Conservation (phyloP, 306 rosid species). For the Lablab purpureus region DNA sequence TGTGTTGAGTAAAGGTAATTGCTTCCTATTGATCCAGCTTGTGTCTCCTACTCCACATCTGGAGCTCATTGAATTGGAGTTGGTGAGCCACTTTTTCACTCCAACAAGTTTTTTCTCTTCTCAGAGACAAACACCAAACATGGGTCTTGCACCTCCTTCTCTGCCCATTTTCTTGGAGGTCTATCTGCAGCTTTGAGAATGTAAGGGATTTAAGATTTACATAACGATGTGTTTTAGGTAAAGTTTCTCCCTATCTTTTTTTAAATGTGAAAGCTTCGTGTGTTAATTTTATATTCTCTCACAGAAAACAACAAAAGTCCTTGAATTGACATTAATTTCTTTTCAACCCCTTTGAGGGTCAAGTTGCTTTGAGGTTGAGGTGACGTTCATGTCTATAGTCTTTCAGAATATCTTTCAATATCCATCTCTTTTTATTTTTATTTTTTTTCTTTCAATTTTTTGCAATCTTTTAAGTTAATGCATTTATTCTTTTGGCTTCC, state of each 20-base stretch:
- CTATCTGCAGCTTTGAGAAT: conserved; percentile 42
- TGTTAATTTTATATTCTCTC: conserved; percentile 8
- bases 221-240: conserved; percentile 30
- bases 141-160: conserved; percentile 38
- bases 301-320: conserved; percentile 44
- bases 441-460: not conserved
- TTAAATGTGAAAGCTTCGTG: not conserved
- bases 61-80: conserved; percentile 31
- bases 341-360: conserved; percentile 38
- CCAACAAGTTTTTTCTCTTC: conserved; percentile 38
- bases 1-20: conserved; percentile 36
- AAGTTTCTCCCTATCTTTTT: not conserved
- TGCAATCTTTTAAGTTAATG: conserved; percentile 23
- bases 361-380: conserved; percentile 45
- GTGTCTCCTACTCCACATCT: conserved; percentile 24
- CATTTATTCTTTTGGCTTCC: conserved; percentile 53
- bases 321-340: conserved; percentile 42
- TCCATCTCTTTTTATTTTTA: conserved; percentile 3
- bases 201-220: conserved; percentile 12
- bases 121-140: conserved; percentile 4
- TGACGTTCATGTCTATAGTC: conserved; percentile 49
- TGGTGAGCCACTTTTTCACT: conserved; percentile 47
- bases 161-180: conserved; percentile 53
- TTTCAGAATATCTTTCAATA: conserved; percentile 40
- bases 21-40: conserved; percentile 34